phyloP scores from a whole-genome alignment of 2,329 filamentous ascomycete genomes.

The Zasmidium cellare region DNA sequence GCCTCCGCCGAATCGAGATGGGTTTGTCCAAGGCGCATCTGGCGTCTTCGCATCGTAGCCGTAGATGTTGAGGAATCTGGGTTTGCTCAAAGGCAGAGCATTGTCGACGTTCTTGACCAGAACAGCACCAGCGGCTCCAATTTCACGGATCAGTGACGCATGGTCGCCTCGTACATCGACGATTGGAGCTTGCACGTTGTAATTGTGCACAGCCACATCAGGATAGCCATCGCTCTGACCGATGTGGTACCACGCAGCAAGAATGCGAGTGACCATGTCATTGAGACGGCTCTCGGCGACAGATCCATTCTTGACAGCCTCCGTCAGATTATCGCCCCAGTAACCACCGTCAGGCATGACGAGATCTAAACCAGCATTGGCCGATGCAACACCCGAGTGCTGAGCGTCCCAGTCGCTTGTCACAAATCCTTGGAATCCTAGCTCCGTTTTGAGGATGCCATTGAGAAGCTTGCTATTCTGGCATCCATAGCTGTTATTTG shows the following conservation, averaged over 20 bases:
- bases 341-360: constrained; percentile 55
- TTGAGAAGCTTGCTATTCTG: constrained; percentile 66
- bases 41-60: constrained; percentile 39
- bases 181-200: constrained; percentile 41
- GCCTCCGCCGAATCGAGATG: constrained; percentile 38
- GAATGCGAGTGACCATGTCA: constrained; percentile 56
- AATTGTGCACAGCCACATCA: constrained; percentile 20
- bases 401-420: constrained; percentile 67
- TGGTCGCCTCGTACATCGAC: constrained; percentile 60
- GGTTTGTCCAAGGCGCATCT: constrained; percentile 39
- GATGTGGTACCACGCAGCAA: constrained; percentile 57
- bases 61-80: constrained; percentile 40
- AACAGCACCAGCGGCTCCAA: constrained; percentile 58
- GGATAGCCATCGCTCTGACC: constrained; percentile 52
- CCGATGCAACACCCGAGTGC: constrained; percentile 58
- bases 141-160: constrained; percentile 37
- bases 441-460: constrained; percentile 68
- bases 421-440: constrained; percentile 69
- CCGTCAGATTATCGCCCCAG: constrained; percentile 38
- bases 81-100: constrained; percentile 52
- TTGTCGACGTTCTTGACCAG: constrained; percentile 65
- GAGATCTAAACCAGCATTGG: constrained; percentile 65
- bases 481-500: constrained; percentile 63
- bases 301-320: constrained; percentile 57
- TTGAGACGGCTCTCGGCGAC: constrained; percentile 55